These are phyloP conservation scores for Cyberlindnera japonica DNA, from an alignment of 805 yeast genomes.

Conservation along the genomic window DNA sequence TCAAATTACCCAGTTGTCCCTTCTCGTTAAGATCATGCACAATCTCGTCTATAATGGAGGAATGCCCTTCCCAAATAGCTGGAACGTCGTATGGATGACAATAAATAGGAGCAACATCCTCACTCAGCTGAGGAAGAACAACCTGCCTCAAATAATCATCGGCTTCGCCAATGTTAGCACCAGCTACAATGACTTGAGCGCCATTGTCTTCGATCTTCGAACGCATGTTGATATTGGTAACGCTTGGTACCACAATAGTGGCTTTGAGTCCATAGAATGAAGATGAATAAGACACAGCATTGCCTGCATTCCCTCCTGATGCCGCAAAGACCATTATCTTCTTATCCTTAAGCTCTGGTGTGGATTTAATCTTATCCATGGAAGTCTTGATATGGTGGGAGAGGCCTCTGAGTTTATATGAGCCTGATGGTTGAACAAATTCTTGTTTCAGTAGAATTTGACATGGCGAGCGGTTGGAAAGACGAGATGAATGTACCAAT, in stretches of 20 bases:
- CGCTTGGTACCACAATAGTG: slow-evolving; percentile 59
- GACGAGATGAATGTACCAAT: slow-evolving; percentile 34
- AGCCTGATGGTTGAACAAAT: slow-evolving; percentile 52
- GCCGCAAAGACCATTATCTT: slow-evolving; percentile 44
- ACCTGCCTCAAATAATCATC: slow-evolving; percentile 38
- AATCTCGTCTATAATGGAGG: slow-evolving; percentile 44
- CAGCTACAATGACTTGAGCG: slow-evolving; percentile 47
- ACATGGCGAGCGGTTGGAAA: slow-evolving; percentile 31
- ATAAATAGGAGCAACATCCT: slow-evolving; percentile 37
- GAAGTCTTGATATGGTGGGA: slow-evolving; percentile 42
- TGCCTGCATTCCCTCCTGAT: slow-evolving; percentile 55
- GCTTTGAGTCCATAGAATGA: slow-evolving; percentile 33
- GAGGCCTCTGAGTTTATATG: slow-evolving; percentile 54
- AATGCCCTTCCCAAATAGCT: slow-evolving; percentile 53
- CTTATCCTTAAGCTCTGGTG: slow-evolving; percentile 27
- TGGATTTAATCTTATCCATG: slow-evolving; percentile 23
- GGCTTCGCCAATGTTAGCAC: slow-evolving; percentile 48
- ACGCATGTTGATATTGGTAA: slow-evolving; percentile 43
- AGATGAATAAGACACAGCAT: slow-evolving; percentile 51
- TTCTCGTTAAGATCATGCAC: slow-evolving; percentile 26
- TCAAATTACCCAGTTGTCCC: slow-evolving; percentile 28
- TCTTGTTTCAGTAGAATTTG: slow-evolving; percentile 47
- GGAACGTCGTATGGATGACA: slow-evolving; percentile 55
- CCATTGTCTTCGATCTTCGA: slow-evolving; percentile 44
- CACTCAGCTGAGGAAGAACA: slow-evolving; percentile 26